Conservation (phyloP, 208 protist genomes). For the Acanthamoeba lenticulata region DNA sequence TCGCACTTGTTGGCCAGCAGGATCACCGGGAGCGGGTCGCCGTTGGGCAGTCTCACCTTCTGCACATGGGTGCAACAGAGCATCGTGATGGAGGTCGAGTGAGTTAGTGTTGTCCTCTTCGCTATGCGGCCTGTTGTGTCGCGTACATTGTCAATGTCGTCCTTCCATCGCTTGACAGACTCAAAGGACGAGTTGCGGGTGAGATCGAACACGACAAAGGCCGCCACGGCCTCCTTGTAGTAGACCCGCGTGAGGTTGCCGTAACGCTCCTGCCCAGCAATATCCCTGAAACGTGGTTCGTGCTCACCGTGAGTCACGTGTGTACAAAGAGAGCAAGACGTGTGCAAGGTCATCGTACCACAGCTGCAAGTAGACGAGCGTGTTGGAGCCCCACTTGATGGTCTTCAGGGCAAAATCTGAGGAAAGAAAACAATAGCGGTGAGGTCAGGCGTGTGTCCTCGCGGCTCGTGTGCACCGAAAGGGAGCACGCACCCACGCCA, state of each 20-base stretch:
- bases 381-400: constrained; percentile 75
- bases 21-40: constrained; percentile 81
- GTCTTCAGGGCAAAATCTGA: constrained; percentile 87
- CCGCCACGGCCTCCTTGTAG: constrained; percentile 89
- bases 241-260: constrained; percentile 71
- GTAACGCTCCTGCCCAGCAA: constrained; percentile 66
- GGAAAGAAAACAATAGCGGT: background rate
- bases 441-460: background rate
- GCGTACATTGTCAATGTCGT: constrained; percentile 80
- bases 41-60: constrained; percentile 82
- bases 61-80: too few species aligned
- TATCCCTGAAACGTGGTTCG: constrained; percentile 9
- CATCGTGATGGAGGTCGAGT: background rate
- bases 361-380: constrained; percentile 78
- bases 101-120: background rate
- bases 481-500: background rate
- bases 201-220: constrained; percentile 89
- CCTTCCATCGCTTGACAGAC: constrained; percentile 87
- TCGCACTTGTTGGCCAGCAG: constrained; percentile 87
- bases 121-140: too few species aligned
- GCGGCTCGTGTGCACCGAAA: background rate
- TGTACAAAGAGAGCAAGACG: background rate
- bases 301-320: too few species aligned
- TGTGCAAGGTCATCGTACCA: constrained; percentile 86
- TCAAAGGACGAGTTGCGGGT: constrained; percentile 86